Evolutionary conservation across 805 yeast species (phyloP).

Genomic region (Starmerella floricola): DNA sequence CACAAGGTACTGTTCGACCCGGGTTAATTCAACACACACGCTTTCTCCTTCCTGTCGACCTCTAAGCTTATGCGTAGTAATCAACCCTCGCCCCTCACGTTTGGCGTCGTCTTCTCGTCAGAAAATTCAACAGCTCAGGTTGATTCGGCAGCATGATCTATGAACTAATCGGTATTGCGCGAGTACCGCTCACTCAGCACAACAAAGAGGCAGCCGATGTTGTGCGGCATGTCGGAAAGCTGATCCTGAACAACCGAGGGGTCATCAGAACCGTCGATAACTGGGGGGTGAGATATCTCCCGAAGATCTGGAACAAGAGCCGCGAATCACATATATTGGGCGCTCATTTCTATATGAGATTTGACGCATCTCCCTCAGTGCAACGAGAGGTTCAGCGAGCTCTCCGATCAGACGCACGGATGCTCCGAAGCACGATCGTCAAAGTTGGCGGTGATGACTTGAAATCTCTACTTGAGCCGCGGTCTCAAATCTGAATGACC

Average conservation of each 20-base stretch:
- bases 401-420: conserved; percentile 78
- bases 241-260: conserved; percentile 81
- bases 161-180: conserved; percentile 81
- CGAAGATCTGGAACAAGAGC: conserved; percentile 69
- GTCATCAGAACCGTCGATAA: conserved; percentile 76
- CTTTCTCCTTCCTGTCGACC: too few species aligned
- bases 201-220: conserved; percentile 54
- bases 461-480: conserved; percentile 17
- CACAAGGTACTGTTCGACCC: too few species aligned
- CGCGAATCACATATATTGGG: conserved; percentile 88
- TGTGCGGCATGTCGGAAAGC: conserved; percentile 61
- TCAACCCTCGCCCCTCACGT: neutral
- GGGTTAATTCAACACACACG: too few species aligned
- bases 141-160: conserved; percentile 52
- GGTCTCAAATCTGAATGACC: neutral
- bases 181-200: conserved; percentile 44
- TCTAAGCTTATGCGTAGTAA: too few species aligned
- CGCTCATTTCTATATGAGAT: conserved; percentile 70
- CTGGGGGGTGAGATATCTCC: conserved; percentile 65
- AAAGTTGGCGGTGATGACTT: conserved; percentile 32
- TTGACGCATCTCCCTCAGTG: conserved; percentile 76
- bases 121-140: neutral
- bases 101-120: neutral
- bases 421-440: conserved; percentile 63
- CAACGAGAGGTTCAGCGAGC: conserved; percentile 76